Evolutionary conservation across 75 land plant genomes (phyloP), one percentile per base, ranked within the genome.

Genomic region (Pinus albicaulis): DNA sequence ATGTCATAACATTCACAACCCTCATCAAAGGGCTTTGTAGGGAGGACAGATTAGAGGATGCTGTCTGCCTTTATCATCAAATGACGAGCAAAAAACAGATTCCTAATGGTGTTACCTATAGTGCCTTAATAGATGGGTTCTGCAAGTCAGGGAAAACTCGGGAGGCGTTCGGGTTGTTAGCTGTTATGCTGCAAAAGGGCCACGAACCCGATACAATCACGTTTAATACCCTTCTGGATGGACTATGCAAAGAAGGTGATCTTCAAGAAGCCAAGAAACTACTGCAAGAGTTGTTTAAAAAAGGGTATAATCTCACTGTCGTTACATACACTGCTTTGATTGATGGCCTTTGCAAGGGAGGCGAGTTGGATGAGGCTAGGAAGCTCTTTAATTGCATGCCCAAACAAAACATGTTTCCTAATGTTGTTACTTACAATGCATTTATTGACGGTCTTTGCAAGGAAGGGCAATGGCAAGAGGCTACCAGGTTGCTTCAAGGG

Each of bases 1-100:
- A 96, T 84, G 93, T 85, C 76, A 76, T 96, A 48, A 88, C 92
- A 61, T 96, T 84, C 75, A 83, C 88, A 11, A 89, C 91, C 57
- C 76, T 91, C 78, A 89, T 96, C 28, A 83, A 89, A 82, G 87
- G 86, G 10, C 86, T 86, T 24, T 89, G 94, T 79, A 93, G 89
- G 74, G 73, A 76, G 16, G 88, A 82, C 14, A 81, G 81, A 36
- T 56, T 91, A 80, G 79, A 79, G 23, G 79, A 81, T 60, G 99
- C 91, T 0, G 26, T 84, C 36, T 12, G 12, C 28, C 61, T 88
- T 22, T 79, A 91, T 57, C 68, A 48, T 62, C 77, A 82, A 79
- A 91, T 96, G 92, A 20, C 62, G 5, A 66, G 83, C 41, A 80
- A 56, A 41, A 91, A 91, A 11, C 62, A 86, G 69, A 73, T 52